phyloP scores from a whole-genome alignment of 2,329 filamentous ascomycete species.

The Pseudopyricularia cyperi region DNA sequence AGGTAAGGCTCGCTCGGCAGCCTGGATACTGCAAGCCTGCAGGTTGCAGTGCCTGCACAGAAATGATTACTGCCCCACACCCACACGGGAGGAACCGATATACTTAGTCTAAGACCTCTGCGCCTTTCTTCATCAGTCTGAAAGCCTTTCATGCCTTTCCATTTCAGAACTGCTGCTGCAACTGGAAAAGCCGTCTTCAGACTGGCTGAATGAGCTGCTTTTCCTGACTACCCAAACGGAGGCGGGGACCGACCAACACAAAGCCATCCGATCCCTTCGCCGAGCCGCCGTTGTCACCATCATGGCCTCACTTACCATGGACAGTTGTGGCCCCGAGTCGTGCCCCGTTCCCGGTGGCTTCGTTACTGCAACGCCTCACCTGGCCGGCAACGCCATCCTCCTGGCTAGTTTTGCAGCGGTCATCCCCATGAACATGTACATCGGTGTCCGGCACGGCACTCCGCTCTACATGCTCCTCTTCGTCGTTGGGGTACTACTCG shows the following conservation, averaged over 20 bases:
- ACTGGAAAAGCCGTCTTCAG: no score
- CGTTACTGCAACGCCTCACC: slow-evolving; percentile 20
- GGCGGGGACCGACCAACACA: neutral
- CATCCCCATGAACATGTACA: slow-evolving; percentile 21
- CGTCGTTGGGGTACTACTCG: slow-evolving; percentile 5
- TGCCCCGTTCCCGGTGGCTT: slow-evolving; percentile 23
- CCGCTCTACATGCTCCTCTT: slow-evolving; percentile 5
- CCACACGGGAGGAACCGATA: neutral
- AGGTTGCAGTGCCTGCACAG: neutral
- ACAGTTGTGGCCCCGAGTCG: slow-evolving; percentile 6
- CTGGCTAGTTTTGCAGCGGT: slow-evolving; percentile 25
- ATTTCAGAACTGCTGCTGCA: no score
- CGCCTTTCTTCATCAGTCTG: no score
- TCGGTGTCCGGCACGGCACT: slow-evolving; percentile 22
- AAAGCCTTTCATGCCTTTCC: no score
- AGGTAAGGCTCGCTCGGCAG: neutral
- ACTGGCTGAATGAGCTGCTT: no score
- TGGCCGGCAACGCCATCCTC: slow-evolving; percentile 26
- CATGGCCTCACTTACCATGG: slow-evolving; percentile 1
- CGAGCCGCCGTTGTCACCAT: neutral
- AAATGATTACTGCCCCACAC: neutral
- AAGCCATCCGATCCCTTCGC: neutral
- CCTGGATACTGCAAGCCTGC: neutral
- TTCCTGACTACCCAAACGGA: neutral
- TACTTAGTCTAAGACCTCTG: no score